Evolutionary conservation across 352 stramenopile species (phyloP), one percentile per base, ranked within the genome.

Genomic region (Globisporangium sylvaticum): DNA sequence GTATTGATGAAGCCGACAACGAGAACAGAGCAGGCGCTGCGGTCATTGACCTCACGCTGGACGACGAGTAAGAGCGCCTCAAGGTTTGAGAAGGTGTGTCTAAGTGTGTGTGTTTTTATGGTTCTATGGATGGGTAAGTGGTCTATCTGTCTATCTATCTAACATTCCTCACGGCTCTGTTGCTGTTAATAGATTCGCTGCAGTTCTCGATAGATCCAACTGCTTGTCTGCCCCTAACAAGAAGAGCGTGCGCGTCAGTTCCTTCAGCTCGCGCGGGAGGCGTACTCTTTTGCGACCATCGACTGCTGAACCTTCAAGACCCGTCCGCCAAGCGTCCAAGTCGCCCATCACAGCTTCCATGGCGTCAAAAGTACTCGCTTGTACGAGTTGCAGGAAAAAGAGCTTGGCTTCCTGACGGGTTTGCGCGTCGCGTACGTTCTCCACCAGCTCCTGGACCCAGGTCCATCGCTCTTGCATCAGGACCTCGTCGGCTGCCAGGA

Each of bases 31-130:
- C 46, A 52, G 29, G 8, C 14, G 55, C 55, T 2, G 29, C 1
- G 18, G 37, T 72, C 54, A 72, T 72, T 34, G 67, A 72, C 25
- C 50, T 72, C 25, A 72, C 67, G 18, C 29, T 60, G 32, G 67
- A 72, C 25, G 62, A 65, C 8, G 52, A 63, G 22, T 39, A 27
- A 37, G 6, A 27, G 25, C 1, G 25, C 15, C 14, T 2, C 9
- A 29, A 60, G 31, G 55, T 27, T 18, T 60, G 5, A 15, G 7
- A 6, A 15, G 5, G 0, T 37, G 20, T 8, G 10, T n/a, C n/a
- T n/a, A n/a, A n/a, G n/a, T 22, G 20, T 29, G 22, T 12, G n/a
- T 59, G 54, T 15, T 59, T 59, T 9, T 58, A 58, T 39, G 6
- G 18, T 31, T 24, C 3, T 57, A 34, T 20, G 4, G 20, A 25